phyloP scores from a whole-genome alignment of 2,329 filamentous ascomycete species.

The Paracoccidioides lutzii region DNA sequence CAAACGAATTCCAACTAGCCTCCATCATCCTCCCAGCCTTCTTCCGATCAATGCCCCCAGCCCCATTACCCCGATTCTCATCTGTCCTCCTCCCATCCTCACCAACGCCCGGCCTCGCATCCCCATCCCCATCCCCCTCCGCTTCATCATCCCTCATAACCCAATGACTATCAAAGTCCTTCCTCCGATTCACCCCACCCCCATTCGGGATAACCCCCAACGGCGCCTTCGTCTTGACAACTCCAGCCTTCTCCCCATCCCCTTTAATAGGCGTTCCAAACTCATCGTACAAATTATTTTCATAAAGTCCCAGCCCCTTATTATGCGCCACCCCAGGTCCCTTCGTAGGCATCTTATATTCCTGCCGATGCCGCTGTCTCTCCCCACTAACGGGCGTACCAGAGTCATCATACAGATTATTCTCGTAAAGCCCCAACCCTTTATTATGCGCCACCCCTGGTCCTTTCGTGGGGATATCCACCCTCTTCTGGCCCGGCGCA shows the following conservation, averaged over 20 bases:
- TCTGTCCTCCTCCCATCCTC: neutral
- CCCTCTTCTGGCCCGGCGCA: conserved; percentile 26
- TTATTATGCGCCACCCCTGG: conserved; percentile 49
- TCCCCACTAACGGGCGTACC: conserved; percentile 23
- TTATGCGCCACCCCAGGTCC: conserved; percentile 45
- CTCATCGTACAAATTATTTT: conserved; percentile 59
- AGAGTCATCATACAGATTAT: conserved; percentile 56
- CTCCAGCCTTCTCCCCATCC: conserved; percentile 8
- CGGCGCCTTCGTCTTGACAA: conserved; percentile 25
- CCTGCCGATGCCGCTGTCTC: neutral
- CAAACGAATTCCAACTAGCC: conserved; percentile 38
- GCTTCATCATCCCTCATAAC: conserved; percentile 48
- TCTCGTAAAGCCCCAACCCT: conserved; percentile 61
- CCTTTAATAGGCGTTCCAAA: conserved; percentile 32
- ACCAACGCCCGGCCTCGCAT: conserved; percentile 32
- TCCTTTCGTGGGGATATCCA: conserved; percentile 19
- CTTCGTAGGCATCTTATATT: conserved; percentile 17
- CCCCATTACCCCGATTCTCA: conserved; percentile 32
- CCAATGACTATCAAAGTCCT: conserved; percentile 70
- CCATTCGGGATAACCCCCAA: conserved; percentile 60
- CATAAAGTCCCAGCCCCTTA: conserved; percentile 58
- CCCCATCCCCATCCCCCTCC: neutral
- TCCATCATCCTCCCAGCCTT: conserved; percentile 66
- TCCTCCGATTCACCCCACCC: conserved; percentile 47
- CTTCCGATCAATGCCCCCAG: conserved; percentile 38